These are phyloP conservation scores for Pouteria glomerata DNA, from an alignment of 148 eudicot species.

Conservation along the genomic window DNA sequence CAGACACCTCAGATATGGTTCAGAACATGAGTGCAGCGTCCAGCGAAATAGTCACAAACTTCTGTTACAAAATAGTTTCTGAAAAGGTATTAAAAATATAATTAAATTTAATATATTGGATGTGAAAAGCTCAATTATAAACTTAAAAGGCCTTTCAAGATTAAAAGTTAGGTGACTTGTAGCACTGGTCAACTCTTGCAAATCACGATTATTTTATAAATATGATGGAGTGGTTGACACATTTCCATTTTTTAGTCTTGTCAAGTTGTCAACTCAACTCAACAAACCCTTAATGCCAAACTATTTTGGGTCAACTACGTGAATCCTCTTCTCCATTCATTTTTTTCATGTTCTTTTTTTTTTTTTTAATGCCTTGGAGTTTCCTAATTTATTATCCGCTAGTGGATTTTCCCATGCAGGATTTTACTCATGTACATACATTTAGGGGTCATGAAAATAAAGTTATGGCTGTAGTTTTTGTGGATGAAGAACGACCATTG, in stretches of 20 bases:
- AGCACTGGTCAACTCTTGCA: background rate
- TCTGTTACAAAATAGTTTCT: background rate
- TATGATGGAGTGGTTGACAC: background rate
- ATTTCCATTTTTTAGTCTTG: background rate
- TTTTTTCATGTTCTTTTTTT: no score
- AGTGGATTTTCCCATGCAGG: constrained; percentile 35
- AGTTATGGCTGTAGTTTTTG: constrained; percentile 67
- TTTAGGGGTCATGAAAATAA: constrained; percentile 77
- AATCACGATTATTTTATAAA: background rate
- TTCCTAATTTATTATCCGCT: background rate
- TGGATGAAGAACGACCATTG: constrained; percentile 57
- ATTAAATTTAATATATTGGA: no score
- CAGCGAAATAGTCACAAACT: no score
- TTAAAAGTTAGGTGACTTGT: background rate
- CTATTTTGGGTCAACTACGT: no score
- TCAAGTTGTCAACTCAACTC: no score
- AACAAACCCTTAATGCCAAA: no score
- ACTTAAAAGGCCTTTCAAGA: background rate
- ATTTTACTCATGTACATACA: constrained; percentile 66
- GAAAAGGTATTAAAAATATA: background rate
- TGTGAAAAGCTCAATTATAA: background rate
- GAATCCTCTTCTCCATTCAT: no score
- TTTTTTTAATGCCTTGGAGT: background rate
- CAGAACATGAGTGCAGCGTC: background rate
- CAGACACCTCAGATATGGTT: no score